phyloP scores from a whole-genome alignment of 768 basidiomycete species.

The Boletus speciosus region DNA sequence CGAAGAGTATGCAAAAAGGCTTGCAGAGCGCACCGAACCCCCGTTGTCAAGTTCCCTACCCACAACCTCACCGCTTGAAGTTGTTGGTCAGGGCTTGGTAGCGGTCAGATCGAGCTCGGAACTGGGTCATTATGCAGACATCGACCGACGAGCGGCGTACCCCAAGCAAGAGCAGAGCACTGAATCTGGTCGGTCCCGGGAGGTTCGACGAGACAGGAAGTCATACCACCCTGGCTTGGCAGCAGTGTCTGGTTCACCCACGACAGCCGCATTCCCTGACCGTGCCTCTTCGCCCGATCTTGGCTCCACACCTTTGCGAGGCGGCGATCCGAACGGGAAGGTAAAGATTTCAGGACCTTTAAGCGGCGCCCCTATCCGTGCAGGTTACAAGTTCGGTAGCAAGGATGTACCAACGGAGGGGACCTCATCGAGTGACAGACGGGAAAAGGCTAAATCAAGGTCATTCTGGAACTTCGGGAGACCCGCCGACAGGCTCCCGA shows the following conservation, averaged over 20 bases:
- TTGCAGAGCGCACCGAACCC: constrained; percentile 50
- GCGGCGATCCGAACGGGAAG: constrained; percentile 57
- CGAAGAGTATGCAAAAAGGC: constrained; percentile 35
- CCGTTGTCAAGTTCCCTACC: constrained; percentile 64
- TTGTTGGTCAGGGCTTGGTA: constrained; percentile 28
- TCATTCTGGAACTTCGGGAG: constrained; percentile 92
- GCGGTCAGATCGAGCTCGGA: constrained; percentile 70
- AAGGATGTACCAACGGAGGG: constrained; percentile 57
- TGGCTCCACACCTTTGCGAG: constrained; percentile 43
- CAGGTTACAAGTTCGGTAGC: constrained; percentile 85
- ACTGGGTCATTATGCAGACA: constrained; percentile 75
- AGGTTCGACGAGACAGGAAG: constrained; percentile 51
- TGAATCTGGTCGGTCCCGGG: constrained; percentile 51
- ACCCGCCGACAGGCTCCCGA: constrained; percentile 43
- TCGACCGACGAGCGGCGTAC: constrained; percentile 36
- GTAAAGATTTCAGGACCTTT: constrained; percentile 89
- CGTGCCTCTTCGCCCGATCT: constrained; percentile 48
- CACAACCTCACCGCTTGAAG: constrained; percentile 43
- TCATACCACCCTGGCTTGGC: constrained; percentile 62
- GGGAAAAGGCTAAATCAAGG: constrained; percentile 89
- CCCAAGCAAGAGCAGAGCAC: constrained; percentile 43
- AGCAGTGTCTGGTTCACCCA: constrained; percentile 47
- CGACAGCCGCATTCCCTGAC: constrained; percentile 32
- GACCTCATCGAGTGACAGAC: constrained; percentile 55
- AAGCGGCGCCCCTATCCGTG: constrained; percentile 79